phyloP scores from a whole-genome alignment of 2,329 filamentous ascomycete genomes.

The Colletotrichum brevisporum region DNA sequence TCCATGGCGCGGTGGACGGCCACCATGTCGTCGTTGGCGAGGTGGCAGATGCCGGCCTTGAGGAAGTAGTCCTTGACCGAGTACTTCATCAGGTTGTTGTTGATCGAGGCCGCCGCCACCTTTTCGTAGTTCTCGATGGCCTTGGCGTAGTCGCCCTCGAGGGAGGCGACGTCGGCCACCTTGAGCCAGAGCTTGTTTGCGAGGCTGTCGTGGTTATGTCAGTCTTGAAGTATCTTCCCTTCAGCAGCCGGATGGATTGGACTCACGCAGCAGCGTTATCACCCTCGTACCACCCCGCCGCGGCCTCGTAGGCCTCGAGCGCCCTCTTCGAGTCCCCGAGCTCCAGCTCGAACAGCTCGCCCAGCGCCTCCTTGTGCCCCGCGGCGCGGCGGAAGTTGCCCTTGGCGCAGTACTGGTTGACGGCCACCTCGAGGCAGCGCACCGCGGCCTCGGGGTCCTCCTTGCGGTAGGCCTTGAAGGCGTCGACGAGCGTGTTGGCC shows the following conservation, averaged over 20 bases:
- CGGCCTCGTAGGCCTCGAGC: conserved; percentile 85
- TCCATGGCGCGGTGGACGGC: conserved; percentile 85
- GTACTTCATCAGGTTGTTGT: conserved; percentile 94
- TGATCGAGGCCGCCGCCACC: conserved; percentile 82
- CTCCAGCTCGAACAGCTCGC: conserved; percentile 87
- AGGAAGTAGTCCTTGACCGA: conserved; percentile 96
- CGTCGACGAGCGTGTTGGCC: conserved; percentile 88
- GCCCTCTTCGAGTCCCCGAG: conserved; percentile 84
- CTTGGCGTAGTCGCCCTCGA: conserved; percentile 87
- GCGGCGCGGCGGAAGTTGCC: conserved; percentile 94
- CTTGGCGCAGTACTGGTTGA: conserved; percentile 88
- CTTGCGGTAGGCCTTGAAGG: conserved; percentile 95
- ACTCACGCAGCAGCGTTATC: conserved; percentile 87
- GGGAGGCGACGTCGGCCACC: conserved; percentile 87
- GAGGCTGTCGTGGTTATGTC: too few relatives aligned
- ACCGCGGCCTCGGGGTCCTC: conserved; percentile 87
- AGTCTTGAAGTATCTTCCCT: neutral
- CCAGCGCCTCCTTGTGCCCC: conserved; percentile 89
- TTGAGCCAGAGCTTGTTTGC: conserved; percentile 96
- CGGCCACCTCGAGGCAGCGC: conserved; percentile 82
- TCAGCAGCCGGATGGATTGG: neutral
- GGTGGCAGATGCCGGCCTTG: conserved; percentile 92
- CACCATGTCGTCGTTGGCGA: conserved; percentile 81
- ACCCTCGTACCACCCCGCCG: conserved; percentile 89
- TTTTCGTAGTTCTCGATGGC: conserved; percentile 87